Conservation (phyloP, 2,329 filamentous ascomycete genomes). For the Penicillium concentricum region DNA sequence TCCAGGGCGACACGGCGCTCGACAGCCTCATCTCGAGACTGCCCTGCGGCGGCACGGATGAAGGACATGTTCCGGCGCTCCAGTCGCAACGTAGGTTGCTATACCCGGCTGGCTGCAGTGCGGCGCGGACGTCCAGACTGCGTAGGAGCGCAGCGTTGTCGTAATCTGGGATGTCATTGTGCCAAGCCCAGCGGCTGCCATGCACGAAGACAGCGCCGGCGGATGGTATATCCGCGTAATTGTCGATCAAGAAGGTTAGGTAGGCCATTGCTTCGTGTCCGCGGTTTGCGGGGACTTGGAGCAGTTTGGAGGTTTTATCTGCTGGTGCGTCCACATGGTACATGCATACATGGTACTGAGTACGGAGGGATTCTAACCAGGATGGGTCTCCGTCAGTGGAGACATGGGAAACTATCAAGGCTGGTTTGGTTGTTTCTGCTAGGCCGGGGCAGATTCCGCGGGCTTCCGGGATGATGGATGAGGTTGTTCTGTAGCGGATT, state of each 20-base stretch:
- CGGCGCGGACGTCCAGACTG: slow-evolving; percentile 40
- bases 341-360: slow-evolving; percentile 47
- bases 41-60: slow-evolving; percentile 39
- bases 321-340: slow-evolving; percentile 43
- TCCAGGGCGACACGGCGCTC: slow-evolving; percentile 44
- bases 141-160: slow-evolving; percentile 46
- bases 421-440: slow-evolving; percentile 40
- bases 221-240: slow-evolving; percentile 42
- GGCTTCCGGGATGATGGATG: slow-evolving; percentile 34
- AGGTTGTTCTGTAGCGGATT: slow-evolving; percentile 43
- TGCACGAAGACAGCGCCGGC: slow-evolving; percentile 46
- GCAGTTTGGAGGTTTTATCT: slow-evolving; percentile 26
- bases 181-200: slow-evolving; percentile 46
- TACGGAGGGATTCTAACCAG: slow-evolving; percentile 44
- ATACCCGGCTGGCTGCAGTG: slow-evolving; percentile 44
- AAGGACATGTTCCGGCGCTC: slow-evolving; percentile 45
- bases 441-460: slow-evolving; percentile 48
- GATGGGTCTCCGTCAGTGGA: slow-evolving; percentile 41
- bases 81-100: slow-evolving; percentile 54
- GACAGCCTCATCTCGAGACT: slow-evolving; percentile 42
- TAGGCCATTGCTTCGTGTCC: slow-evolving; percentile 51
- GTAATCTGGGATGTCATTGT: slow-evolving; percentile 46
- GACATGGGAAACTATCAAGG: slow-evolving; percentile 46
- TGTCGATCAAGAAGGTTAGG: slow-evolving; percentile 50
- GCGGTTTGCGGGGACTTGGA: slow-evolving; percentile 49